Evolutionary conservation across 345 rosid genomes (phyloP), one percentile per base, ranked within the genome.

Genomic region (Brassica napus): DNA sequence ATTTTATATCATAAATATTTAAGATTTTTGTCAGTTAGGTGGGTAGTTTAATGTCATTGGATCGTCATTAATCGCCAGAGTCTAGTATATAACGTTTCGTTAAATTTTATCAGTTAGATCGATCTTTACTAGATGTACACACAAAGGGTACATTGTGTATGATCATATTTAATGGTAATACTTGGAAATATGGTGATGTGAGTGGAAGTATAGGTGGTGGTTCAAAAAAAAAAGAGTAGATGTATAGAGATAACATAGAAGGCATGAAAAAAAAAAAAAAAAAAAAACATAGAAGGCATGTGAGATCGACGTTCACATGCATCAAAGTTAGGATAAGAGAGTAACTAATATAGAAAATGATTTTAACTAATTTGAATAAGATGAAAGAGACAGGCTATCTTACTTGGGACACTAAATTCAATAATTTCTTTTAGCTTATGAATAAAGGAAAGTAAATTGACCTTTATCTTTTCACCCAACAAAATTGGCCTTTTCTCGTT

Each of bases 371-470:
- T 49, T 74, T 62, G 28, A 68, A 44, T 49, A 35, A 74, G 52
- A 69, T 44, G 82, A 79, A 68, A 73, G 70, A 60, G 82, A 79
- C 82, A 16, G 31, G 30, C 69, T 65, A 73, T 60, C 78, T 73
- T 79, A 65, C 72, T 70, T 18, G 55, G 68, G 76, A 75, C 79
- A 12, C 82, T 63, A 74, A 80, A 69, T 70, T 80, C 76, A 80
- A 80, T 80, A 75, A 80, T 80, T 80, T 62, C 15, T 62, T 75
- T 69, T 75, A 64, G 76, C 83, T 80, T 80, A 80, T 75, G 55
- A 75, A 24, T 75, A 75, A 80, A 75, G 79, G 79, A 80, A 80
- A 75, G 32, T 80, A 80, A 80, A 80, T 80, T 69, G 72, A 80
- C 79, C 79, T 75, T 75, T 54, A 64, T 64, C 79, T 64, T 80